Conservation (phyloP, 31 red algal species). For the Asparagopsis taxiformis region DNA sequence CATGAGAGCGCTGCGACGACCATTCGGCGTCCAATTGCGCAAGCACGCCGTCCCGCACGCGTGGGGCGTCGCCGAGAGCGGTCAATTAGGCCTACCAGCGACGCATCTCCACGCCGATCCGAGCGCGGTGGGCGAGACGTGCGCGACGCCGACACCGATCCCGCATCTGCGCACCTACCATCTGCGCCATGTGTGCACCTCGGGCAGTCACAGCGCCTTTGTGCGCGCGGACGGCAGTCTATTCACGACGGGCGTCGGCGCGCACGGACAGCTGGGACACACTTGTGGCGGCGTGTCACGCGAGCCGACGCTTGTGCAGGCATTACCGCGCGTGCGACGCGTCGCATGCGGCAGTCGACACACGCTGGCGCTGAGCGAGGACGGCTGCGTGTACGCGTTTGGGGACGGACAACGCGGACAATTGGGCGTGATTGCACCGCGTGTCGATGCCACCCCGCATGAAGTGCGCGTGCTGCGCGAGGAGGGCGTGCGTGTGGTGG, state of each 20-base stretch:
- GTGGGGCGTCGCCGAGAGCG: too few relatives aligned
- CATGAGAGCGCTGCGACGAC: too few relatives aligned
- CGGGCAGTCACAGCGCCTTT: background rate
- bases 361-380: background rate
- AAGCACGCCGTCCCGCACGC: too few relatives aligned
- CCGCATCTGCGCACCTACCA: background rate
- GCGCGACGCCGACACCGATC: background rate
- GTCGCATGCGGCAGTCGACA: background rate
- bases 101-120: too few relatives aligned
- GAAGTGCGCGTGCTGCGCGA: background rate
- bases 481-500: slow-evolving; percentile 3
- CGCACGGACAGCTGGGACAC: background rate
- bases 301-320: background rate
- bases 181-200: background rate
- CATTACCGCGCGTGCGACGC: background rate
- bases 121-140: too few relatives aligned
- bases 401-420: background rate
- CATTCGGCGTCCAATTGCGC: too few relatives aligned
- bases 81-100: too few relatives aligned
- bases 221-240: background rate
- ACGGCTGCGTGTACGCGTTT: slow-evolving; percentile 1
- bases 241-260: background rate
- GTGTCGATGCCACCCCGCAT: too few relatives aligned
- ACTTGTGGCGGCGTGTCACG: background rate
- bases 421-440: background rate